These are phyloP conservation scores for Podochytrium sp. DNA, from an alignment of 192 early-diverging fungal species.

Conservation along the genomic window DNA sequence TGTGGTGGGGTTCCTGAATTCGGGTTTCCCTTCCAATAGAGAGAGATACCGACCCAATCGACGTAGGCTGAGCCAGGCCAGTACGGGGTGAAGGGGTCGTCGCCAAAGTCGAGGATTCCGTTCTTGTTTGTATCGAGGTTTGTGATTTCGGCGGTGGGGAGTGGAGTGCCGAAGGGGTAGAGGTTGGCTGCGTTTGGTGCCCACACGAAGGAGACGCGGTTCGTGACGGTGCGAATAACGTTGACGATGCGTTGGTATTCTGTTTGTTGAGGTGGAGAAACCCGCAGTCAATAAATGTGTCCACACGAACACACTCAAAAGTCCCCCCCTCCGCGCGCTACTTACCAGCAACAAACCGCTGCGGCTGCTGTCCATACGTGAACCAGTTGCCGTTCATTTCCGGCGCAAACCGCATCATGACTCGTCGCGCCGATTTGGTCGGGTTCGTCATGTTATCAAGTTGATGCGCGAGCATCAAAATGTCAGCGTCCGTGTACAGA, in stretches of 20 bases:
- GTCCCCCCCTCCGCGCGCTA: too few species aligned
- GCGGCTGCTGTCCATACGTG: constrained; percentile 10
- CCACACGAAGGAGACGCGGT: constrained; percentile 44
- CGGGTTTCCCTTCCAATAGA: constrained; percentile 27
- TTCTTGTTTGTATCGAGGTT: constrained; percentile 55
- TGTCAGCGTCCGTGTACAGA: constrained; percentile 19
- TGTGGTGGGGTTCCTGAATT: neutral
- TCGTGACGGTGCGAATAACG: constrained; percentile 32
- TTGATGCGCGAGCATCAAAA: constrained; percentile 35
- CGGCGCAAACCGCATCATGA: constrained; percentile 46
- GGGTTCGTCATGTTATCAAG: constrained; percentile 28
- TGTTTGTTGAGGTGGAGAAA: neutral
- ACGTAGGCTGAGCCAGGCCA: constrained; percentile 49
- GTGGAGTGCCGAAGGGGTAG: constrained; percentile 40
- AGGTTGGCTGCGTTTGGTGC: constrained; percentile 42
- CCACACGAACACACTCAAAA: too few species aligned
- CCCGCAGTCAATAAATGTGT: neutral
- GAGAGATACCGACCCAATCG: constrained; percentile 30
- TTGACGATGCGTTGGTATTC: constrained; percentile 36
- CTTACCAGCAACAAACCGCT: neutral
- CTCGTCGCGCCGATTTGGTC: constrained; percentile 29
- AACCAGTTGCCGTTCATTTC: constrained; percentile 55
- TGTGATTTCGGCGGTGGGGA: constrained; percentile 25
- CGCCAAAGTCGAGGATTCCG: constrained; percentile 35
- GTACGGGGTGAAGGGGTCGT: constrained; percentile 55